These are phyloP conservation scores for Amylocarpus encephaloides DNA, from an alignment of 2,329 filamentous ascomycete species.

Conservation along the genomic window DNA sequence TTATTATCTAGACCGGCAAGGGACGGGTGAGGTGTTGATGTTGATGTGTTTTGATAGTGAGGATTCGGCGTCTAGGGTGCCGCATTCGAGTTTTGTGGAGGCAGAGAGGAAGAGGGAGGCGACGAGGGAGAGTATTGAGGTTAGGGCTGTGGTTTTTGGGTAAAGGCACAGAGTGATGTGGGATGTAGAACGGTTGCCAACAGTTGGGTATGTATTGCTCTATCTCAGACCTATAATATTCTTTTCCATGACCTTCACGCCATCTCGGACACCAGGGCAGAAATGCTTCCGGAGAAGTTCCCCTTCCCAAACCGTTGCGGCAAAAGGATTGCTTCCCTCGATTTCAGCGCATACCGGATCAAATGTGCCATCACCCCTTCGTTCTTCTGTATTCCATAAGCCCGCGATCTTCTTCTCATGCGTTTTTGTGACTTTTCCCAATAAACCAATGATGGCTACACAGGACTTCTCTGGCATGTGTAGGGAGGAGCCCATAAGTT, in stretches of 20 bases:
- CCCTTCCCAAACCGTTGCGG: conserved; percentile 87
- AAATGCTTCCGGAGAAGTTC: conserved; percentile 82
- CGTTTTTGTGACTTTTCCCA: conserved; percentile 71
- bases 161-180: background rate
- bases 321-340: conserved; percentile 85
- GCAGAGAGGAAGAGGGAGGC: conserved; percentile 37
- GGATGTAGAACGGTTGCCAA: no score
- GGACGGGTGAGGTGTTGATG: conserved; percentile 47
- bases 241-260: conserved; percentile 64
- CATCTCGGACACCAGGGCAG: conserved; percentile 77
- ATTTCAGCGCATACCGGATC: conserved; percentile 66
- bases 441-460: conserved; percentile 69
- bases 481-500: conserved; percentile 73
- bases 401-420: conserved; percentile 76
- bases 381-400: conserved; percentile 93
- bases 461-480: conserved; percentile 88
- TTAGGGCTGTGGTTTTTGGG: conserved; percentile 45
- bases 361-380: conserved; percentile 83
- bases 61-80: conserved; percentile 47
- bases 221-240: conserved; percentile 31
- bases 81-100: conserved; percentile 51
- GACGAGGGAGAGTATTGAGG: conserved; percentile 49
- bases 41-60: conserved; percentile 56
- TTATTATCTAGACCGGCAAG: conserved; percentile 46
- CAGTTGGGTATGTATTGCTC: background rate